Evolutionary conservation across 805 yeast genomes (phyloP), one percentile per base, ranked within the genome.

Genomic region (Blastobotrys attinorum): DNA sequence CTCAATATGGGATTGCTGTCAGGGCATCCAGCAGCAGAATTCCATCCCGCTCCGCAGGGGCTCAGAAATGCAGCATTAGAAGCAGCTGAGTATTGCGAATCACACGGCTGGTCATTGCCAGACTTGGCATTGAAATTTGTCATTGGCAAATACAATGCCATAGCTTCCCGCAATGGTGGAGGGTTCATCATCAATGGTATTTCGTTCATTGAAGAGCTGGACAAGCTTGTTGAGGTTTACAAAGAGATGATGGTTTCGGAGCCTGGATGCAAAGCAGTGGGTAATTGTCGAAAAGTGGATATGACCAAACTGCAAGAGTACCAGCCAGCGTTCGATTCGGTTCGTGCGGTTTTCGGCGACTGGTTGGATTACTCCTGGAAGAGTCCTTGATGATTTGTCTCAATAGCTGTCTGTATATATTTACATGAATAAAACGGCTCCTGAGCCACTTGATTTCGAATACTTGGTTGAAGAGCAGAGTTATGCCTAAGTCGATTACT

Each of bases 1-100:
- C 67, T 89, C 46, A 77, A 89, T 42, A 89, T 89, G 97, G 84
- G 96, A 3, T 61, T 89, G 46, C 69, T 89, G 44, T 71, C 94
- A 45, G 74, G 81, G 0, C 78, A 71, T 15, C 66, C 70, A 25
- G 83, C 95, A 0, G 81, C 75, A 48, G 58, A 68, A 0, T 89
- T 88, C 70, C 97, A 89, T 56, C 96, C 96, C 0, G 90, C 85
- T 3, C 66, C 79, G 0, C 53, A 60, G 13, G 74, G 61, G n/a
- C 65, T 89, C 48, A 77, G 74, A 49, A 64, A 66, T 1, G 55
- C 61, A 34, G 71, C 73, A 13, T 55, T 58, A 25, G 50, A 56
- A 31, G 77, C 75, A 0, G 79, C 78, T 2, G 57, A 63, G 23
- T 61, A 64, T 17, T 61, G 65, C 20, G 63, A 75, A 25, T 51